Percentiles rank a stretch among this genome's conserved stretches.
Conservation (phyloP, 768 basidiomycete genomes). For the Tulasnella sp. region DNA sequence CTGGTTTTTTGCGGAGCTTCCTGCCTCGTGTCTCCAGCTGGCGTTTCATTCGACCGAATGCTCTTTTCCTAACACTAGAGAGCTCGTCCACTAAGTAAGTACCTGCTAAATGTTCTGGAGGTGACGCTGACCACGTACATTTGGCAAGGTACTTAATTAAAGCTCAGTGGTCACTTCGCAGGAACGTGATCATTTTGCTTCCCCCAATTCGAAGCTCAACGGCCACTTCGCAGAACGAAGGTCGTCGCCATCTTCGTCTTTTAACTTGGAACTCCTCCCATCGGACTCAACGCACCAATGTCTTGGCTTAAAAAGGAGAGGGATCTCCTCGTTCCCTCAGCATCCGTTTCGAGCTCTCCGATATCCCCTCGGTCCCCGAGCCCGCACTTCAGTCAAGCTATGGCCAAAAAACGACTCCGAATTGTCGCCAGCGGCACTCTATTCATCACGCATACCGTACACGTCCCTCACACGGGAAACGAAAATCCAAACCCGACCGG, state of each 20-base stretch:
- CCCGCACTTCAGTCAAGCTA: constrained; percentile 7
- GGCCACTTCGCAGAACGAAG: background rate
- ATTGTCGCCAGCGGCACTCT: constrained; percentile 79
- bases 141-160: background rate
- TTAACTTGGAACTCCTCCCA: background rate
- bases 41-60: background rate
- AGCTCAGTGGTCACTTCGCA: background rate
- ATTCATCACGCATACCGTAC: constrained; percentile 74
- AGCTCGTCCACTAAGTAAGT: background rate
- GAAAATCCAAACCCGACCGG: constrained; percentile 49
- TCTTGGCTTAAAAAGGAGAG: constrained; percentile 36
- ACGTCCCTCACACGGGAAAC: constrained; percentile 51
- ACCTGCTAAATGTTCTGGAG: background rate
- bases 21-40: constrained; percentile 7
- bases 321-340: constrained; percentile 13
- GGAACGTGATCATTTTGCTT: background rate
- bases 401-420: constrained; percentile 28
- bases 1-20: background rate
- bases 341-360: background rate
- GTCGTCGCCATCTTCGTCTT: background rate
- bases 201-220: background rate
- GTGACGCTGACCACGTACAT: background rate
- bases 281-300: background rate
- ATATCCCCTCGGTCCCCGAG: constrained; percentile 26
- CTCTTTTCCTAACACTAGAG: background rate